Conservation (phyloP, 768 basidiomycete genomes). For the Lentinula sp. region DNA sequence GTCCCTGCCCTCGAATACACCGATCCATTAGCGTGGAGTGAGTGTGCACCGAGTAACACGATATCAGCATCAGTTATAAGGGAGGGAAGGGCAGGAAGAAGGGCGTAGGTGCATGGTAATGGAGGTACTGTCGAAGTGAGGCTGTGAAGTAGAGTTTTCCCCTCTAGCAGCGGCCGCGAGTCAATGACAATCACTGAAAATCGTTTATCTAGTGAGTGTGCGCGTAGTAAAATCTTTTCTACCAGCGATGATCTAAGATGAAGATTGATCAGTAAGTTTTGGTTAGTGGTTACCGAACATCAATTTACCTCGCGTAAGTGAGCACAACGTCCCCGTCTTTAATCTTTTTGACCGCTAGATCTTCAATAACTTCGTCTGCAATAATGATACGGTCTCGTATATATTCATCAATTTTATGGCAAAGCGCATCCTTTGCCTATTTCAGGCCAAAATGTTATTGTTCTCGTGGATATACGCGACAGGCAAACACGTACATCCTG, state of each 20-base stretch:
- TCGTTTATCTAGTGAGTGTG: conserved; percentile 63
- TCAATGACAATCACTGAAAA: conserved; percentile 94
- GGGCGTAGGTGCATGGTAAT: conserved; percentile 85
- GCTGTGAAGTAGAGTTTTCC: conserved; percentile 69
- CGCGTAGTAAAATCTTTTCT: conserved; percentile 79
- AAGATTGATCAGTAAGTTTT: not conserved
- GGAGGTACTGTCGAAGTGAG: conserved; percentile 52
- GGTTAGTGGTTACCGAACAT: not conserved
- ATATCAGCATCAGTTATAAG: conserved; percentile 77
- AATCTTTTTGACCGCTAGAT: conserved; percentile 87
- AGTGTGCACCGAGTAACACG: conserved; percentile 89
- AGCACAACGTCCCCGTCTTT: conserved; percentile 90
- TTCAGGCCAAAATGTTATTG: conserved; percentile 5
- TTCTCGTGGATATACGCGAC: not conserved
- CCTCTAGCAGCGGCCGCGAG: conserved; percentile 92
- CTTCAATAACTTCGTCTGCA: conserved; percentile 90
- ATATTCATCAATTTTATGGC: conserved; percentile 85
- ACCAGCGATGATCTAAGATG: conserved; percentile 81
- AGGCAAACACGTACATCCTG: conserved; percentile 64
- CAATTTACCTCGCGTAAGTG: conserved; percentile 80
- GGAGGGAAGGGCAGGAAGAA: conserved; percentile 81
- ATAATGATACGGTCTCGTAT: conserved; percentile 90
- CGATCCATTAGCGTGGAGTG: conserved; percentile 90
- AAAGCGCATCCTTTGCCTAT: conserved; percentile 84
- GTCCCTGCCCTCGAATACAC: conserved; percentile 94